Percentiles rank a stretch among this genome's conserved stretches.
These are phyloP conservation scores for Usnea hakonensis DNA, from an alignment of 495 filamentous ascomycete genomes.

Conservation along the genomic window DNA sequence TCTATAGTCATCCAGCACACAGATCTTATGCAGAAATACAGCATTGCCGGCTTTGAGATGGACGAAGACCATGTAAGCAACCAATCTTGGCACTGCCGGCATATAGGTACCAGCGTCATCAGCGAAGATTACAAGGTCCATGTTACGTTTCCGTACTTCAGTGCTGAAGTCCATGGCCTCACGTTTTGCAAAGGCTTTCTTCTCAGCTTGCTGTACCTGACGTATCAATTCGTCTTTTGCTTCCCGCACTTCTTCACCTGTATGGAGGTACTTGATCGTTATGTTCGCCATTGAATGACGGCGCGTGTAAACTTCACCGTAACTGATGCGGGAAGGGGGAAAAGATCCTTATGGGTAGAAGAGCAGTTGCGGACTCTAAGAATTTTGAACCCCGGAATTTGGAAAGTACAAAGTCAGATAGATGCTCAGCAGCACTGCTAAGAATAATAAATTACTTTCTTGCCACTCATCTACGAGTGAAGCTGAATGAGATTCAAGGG, in stretches of 20 bases:
- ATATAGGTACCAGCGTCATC: conserved; percentile 17
- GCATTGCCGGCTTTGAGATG: conserved; percentile 38
- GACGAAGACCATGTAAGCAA: conserved; percentile 50
- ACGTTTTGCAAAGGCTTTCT: conserved; percentile 50
- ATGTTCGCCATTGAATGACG: conserved; percentile 14
- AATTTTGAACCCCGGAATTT: background rate
- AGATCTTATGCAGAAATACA: conserved; percentile 52
- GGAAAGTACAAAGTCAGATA: background rate
- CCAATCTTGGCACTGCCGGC: conserved; percentile 20
- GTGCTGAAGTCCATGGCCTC: conserved; percentile 47
- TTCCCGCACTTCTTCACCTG: background rate
- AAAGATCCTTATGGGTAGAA: background rate
- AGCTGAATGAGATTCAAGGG: background rate
- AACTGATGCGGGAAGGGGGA: background rate
- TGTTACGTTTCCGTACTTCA: conserved; percentile 51
- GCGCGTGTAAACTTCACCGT: background rate
- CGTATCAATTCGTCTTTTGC: conserved; percentile 31
- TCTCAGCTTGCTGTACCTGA: conserved; percentile 44
- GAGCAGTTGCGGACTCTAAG: background rate
- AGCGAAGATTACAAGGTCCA: conserved; percentile 42
- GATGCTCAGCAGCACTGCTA: background rate
- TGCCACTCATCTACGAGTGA: too few relatives aligned
- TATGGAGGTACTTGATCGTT: conserved; percentile 1
- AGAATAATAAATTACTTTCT: too few relatives aligned
- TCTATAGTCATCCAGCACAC: conserved; percentile 45